Evolutionary conservation across 1,139 yeast genomes (phyloP), one percentile per base, ranked within the genome.

Genomic region (Lodderomyces theae): DNA sequence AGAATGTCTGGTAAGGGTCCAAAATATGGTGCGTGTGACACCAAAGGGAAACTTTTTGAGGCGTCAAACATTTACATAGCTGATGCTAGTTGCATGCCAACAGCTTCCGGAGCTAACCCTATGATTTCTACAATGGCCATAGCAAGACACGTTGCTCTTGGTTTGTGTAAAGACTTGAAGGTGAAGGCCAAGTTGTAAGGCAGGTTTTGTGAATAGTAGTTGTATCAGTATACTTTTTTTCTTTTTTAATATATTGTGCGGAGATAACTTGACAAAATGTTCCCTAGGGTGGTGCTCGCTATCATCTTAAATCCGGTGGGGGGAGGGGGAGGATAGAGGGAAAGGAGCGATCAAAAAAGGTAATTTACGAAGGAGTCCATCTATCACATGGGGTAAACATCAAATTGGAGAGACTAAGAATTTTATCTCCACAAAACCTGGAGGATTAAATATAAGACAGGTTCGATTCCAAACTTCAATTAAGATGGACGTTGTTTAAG

Each of bases 51-150:
- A 41, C 65, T 79, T 28, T 75, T 61, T 53, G 85, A 79, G 49
- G 73, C 80, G 52, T 57, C 63, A 33, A 76, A 78, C 50, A 65
- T 79, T 33, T 75, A 67, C 49, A 74, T 79, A 23, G 80, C 81
- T 2, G 85, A 79, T 56, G 72, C 81, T 4, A 74, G 80, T 52
- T 71, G 67, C 8, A 59, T 79, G 62, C 84, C 84, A 5, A 65
- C 80, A 5, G 83, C 83, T 1, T 69, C 78, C 42, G 84, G 85
- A 7, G 81, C 72, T 26, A 79, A 79, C 49, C 84, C 77, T n/a
- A 72, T 71, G 77, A 57, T 72, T 23, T 44, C 71, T 4, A 66
- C 71, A 10, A 64, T 72, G 72, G 53, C 76, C 2, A 42, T 69
- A 43, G 65, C 76, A 2, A 59, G 74, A 43, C 60, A 64, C 38